These are phyloP conservation scores for Cryoendolithus antarcticus DNA, from an alignment of 2,329 filamentous ascomycete species.

Conservation along the genomic window DNA sequence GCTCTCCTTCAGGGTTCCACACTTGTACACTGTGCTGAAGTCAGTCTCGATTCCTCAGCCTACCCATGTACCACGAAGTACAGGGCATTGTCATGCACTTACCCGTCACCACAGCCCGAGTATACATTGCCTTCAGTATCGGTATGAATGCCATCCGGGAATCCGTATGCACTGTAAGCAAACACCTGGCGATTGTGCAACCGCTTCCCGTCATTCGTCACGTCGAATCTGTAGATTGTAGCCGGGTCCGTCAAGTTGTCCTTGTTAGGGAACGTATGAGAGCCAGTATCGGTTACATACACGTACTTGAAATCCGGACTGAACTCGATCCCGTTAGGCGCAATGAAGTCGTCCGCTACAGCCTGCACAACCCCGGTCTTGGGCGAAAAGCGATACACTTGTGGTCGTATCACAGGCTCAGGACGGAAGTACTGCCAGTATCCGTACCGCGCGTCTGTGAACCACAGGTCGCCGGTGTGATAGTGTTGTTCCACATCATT, in stretches of 20 bases:
- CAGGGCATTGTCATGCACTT: too few species aligned
- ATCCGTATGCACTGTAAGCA: conserved; percentile 40
- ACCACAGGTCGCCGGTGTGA: conserved; percentile 45
- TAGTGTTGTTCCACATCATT: conserved; percentile 47
- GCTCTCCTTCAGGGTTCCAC: conserved; percentile 38
- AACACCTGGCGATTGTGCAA: conserved; percentile 35
- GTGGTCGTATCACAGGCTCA: conserved; percentile 14
- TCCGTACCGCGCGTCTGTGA: conserved; percentile 50
- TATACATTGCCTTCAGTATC: conserved; percentile 44
- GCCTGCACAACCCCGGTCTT: conserved; percentile 40
- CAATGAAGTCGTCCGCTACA: conserved; percentile 44
- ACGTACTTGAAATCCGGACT: conserved; percentile 39
- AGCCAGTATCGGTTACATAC: conserved; percentile 47
- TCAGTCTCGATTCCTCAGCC: too few species aligned
- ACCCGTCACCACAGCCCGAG: conserved; percentile 19
- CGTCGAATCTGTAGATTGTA: conserved; percentile 32
- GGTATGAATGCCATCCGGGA: conserved; percentile 47
- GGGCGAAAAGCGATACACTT: conserved; percentile 47
- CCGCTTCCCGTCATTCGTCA: conserved; percentile 23
- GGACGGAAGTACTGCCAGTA: conserved; percentile 33
- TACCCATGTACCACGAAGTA: too few species aligned
- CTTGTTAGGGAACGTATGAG: conserved; percentile 13
- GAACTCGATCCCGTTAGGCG: conserved; percentile 47
- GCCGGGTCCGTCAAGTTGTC: conserved; percentile 28
- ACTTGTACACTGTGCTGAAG: conserved; percentile 21